Evolutionary conservation across 2,329 filamentous ascomycete species (phyloP).

Genomic region (Harringtonia aguacate): DNA sequence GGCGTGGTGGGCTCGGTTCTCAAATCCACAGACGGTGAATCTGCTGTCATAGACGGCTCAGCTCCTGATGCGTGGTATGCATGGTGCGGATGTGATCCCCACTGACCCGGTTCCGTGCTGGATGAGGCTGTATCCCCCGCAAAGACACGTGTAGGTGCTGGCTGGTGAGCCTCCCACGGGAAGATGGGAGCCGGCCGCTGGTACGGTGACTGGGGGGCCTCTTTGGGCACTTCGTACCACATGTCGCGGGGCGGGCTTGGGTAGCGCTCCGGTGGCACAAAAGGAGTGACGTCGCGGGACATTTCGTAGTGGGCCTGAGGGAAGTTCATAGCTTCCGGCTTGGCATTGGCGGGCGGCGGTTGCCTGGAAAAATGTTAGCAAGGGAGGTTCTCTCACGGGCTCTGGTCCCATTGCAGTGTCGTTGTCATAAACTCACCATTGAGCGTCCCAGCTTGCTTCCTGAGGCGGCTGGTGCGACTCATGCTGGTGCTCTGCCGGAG

Average conservation of each 20-base stretch:
- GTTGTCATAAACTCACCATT: conserved; percentile 34
- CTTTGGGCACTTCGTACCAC: conserved; percentile 74
- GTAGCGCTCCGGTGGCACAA: conserved; percentile 65
- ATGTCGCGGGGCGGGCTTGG: conserved; percentile 78
- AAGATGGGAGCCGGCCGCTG: conserved; percentile 63
- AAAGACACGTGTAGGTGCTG: conserved; percentile 56
- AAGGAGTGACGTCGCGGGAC: conserved; percentile 64
- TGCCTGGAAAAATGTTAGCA: conserved; percentile 34
- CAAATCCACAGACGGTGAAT: conserved; percentile 23
- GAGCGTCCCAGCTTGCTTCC: conserved; percentile 39
- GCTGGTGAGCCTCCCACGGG: conserved; percentile 72
- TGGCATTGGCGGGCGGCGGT: conserved; percentile 53
- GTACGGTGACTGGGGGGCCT: conserved; percentile 40
- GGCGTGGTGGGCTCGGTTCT: conserved; percentile 35
- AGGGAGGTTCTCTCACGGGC: neutral
- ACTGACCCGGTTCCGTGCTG: conserved; percentile 15
- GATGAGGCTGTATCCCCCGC: conserved; percentile 30
- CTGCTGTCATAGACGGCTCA: conserved; percentile 23
- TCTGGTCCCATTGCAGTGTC: too few relatives aligned
- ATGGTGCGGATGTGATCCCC: conserved; percentile 3
- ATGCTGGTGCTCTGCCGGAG: conserved; percentile 21
- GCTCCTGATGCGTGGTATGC: conserved; percentile 14
- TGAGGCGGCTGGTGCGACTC: conserved; percentile 20
- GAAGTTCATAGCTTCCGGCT: conserved; percentile 78
- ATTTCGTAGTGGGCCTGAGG: conserved; percentile 72